A percentile compares a stretch with the other conserved stretches of the same genome.
phyloP scores from a whole-genome alignment of 164 flowering plant genomes.

The Stephania japonica region DNA sequence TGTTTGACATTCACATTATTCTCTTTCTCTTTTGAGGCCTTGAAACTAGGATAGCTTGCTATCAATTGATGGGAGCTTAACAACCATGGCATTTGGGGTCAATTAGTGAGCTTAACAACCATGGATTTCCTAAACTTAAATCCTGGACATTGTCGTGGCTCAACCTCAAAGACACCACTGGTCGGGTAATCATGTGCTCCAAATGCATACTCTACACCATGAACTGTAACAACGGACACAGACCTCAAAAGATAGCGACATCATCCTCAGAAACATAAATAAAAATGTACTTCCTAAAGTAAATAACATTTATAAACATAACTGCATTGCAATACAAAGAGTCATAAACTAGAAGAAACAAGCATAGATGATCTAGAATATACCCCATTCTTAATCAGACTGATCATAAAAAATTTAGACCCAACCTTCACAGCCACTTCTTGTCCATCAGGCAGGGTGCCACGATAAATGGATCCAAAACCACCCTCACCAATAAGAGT shows the following conservation, averaged over 20 bases:
- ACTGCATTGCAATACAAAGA: background rate
- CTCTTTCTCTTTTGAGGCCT: too few relatives aligned
- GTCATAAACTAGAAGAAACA: background rate
- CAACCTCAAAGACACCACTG: slow-evolving; percentile 96
- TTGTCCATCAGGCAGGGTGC: too few relatives aligned
- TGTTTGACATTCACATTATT: too few relatives aligned
- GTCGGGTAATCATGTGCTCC: slow-evolving; percentile 94
- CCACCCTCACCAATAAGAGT: too few relatives aligned
- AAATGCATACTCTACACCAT: slow-evolving; percentile 97
- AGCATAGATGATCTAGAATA: background rate
- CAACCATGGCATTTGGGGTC: too few relatives aligned
- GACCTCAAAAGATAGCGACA: slow-evolving; percentile 7
- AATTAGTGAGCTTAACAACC: slow-evolving; percentile 19
- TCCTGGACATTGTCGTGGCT: slow-evolving; percentile 95
- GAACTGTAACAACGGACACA: slow-evolving; percentile 43
- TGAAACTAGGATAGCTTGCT: too few relatives aligned
- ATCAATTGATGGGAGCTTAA: too few relatives aligned
- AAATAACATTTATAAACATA: background rate
- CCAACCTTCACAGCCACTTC: too few relatives aligned
- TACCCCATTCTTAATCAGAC: background rate
- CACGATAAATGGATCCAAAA: too few relatives aligned
- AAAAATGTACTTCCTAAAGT: background rate
- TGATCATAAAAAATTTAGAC: background rate
- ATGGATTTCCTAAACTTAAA: slow-evolving; percentile 91
- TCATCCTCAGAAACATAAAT: background rate